phyloP scores from a whole-genome alignment of 345 rosid species.

The Aquilaria sinensis region DNA sequence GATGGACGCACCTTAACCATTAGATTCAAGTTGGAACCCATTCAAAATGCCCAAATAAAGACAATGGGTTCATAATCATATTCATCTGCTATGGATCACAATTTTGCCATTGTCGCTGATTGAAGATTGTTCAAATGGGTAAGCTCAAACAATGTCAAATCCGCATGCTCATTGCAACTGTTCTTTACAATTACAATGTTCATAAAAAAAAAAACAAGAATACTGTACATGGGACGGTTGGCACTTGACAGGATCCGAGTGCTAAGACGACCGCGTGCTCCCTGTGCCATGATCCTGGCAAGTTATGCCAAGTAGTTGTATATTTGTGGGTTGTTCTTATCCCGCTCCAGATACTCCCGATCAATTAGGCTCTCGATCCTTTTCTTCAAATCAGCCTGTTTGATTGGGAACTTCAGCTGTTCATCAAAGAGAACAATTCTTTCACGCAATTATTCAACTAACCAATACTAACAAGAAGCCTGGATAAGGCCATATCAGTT shows the following conservation, averaged over 20 bases:
- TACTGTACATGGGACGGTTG: slow-evolving; percentile 31
- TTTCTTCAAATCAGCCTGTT: slow-evolving; percentile 96
- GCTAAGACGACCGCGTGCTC: slow-evolving; percentile 7
- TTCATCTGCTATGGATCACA: too few species aligned
- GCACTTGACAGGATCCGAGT: slow-evolving; percentile 11
- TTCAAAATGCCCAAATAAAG: too few species aligned
- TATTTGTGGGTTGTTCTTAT: slow-evolving; percentile 94
- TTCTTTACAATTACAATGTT: slow-evolving; percentile 33
- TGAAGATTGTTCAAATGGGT: too few species aligned
- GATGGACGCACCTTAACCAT: too few species aligned
- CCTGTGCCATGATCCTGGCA: slow-evolving; percentile 14
- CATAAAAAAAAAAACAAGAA: slow-evolving; percentile 10
- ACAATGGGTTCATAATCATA: too few species aligned
- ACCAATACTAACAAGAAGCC: too few species aligned
- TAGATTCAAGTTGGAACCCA: too few species aligned
- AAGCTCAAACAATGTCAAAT: too few species aligned
- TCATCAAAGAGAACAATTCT: slow-evolving; percentile 13
- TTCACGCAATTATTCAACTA: too few species aligned
- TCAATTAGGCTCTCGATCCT: slow-evolving; percentile 94
- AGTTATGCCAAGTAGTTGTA: slow-evolving; percentile 84
- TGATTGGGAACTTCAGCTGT: slow-evolving; percentile 95
- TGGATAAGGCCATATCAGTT: too few species aligned
- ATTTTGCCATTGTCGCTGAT: too few species aligned
- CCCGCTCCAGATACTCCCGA: slow-evolving; percentile 97
- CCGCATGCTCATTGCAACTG: too few species aligned